phyloP scores from a whole-genome alignment of 2,329 filamentous ascomycete genomes.

The Diaporthe sp. region DNA sequence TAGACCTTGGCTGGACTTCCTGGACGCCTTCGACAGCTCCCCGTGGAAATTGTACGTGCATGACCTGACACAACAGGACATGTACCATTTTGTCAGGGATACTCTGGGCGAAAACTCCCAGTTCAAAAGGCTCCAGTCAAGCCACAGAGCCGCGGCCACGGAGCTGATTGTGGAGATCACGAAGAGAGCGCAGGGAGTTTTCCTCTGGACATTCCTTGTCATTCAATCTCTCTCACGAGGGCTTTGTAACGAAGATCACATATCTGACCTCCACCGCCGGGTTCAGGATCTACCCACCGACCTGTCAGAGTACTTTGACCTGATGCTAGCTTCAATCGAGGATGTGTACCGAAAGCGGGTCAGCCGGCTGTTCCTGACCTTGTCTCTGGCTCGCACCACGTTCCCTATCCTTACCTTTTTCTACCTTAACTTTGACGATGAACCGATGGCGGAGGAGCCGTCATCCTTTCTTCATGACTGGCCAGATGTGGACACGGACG shows the following conservation, averaged over 20 bases:
- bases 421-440: conserved; percentile 21
- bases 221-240: conserved; percentile 25
- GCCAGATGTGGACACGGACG: conserved; percentile 5
- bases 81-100: conserved; percentile 25
- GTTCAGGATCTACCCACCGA: conserved; percentile 42
- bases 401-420: conserved; percentile 20
- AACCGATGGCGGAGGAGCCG: background rate
- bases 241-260: conserved; percentile 35
- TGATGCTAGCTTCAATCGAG: conserved; percentile 34
- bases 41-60: conserved; percentile 40
- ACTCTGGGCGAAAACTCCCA: background rate
- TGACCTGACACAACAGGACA: conserved; percentile 38
- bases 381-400: conserved; percentile 9
- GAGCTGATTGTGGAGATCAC: conserved; percentile 23
- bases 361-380: conserved; percentile 12
- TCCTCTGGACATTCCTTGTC: conserved; percentile 42
- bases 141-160: background rate
- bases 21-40: conserved; percentile 14
- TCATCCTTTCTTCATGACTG: conserved; percentile 10
- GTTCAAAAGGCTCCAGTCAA: conserved; percentile 8
- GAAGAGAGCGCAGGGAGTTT: conserved; percentile 37
- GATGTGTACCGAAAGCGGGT: conserved; percentile 1
- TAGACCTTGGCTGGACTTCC: conserved; percentile 40
- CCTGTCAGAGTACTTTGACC: background rate
- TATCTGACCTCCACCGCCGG: conserved; percentile 28